phyloP scores from a whole-genome alignment of 495 filamentous ascomycete genomes.

The Neohortaea acidophila region DNA sequence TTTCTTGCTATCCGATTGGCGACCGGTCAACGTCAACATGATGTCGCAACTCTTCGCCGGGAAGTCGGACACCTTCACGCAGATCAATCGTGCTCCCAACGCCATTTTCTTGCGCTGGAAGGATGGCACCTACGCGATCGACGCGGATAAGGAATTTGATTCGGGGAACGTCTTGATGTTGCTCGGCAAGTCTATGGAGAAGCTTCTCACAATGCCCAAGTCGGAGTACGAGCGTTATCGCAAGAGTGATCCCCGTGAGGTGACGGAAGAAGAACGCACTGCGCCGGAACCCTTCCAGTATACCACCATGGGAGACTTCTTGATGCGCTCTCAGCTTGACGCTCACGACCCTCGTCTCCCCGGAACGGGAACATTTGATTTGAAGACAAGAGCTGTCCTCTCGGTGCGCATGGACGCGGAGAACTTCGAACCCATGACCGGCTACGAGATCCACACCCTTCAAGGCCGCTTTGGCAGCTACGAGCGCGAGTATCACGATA shows the following conservation, averaged over 20 bases:
- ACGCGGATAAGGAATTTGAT: conserved; percentile 91
- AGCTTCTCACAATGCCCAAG: conserved; percentile 69
- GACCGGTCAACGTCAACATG: conserved; percentile 45
- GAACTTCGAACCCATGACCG: conserved; percentile 57
- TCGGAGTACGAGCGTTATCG: conserved; percentile 76
- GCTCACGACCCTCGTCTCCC: conserved; percentile 76
- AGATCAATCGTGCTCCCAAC: conserved; percentile 50
- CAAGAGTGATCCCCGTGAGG: conserved; percentile 43
- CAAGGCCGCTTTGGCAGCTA: conserved; percentile 74
- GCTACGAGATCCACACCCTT: conserved; percentile 69
- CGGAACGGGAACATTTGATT: conserved; percentile 87
- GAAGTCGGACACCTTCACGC: conserved; percentile 43
- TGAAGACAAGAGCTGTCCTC: conserved; percentile 87
- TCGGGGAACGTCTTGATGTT: conserved; percentile 70
- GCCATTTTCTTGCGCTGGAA: conserved; percentile 73
- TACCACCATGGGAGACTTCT: conserved; percentile 70
- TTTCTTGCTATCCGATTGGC: conserved; percentile 74
- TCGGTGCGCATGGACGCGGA: conserved; percentile 71
- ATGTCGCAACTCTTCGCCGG: conserved; percentile 53
- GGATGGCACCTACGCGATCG: conserved; percentile 82
- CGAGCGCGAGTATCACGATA: conserved; percentile 91
- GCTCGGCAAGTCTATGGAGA: conserved; percentile 91
- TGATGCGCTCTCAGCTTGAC: conserved; percentile 93
- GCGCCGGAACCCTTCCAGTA: conserved; percentile 70
- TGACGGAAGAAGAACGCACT: conserved; percentile 43